phyloP scores from a whole-genome alignment of 768 basidiomycete genomes.

The Mycena indigotica region DNA sequence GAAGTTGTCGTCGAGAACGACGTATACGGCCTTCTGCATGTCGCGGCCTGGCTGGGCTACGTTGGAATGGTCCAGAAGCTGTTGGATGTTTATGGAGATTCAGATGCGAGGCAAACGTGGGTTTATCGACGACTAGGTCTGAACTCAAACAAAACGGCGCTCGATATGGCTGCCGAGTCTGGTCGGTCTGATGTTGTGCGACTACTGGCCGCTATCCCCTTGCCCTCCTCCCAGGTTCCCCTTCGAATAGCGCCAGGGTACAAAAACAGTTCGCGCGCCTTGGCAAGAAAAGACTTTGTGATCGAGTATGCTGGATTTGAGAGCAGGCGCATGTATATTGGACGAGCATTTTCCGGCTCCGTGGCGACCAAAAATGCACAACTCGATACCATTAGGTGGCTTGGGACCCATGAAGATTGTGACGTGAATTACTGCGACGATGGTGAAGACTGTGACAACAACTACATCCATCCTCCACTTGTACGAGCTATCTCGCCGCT shows the following conservation, averaged over 20 bases:
- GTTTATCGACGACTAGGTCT: not conserved
- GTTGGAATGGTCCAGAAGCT: not conserved
- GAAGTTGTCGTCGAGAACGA: not conserved
- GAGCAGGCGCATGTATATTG: not conserved
- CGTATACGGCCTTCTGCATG: not conserved
- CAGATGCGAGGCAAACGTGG: not conserved
- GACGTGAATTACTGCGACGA: not conserved
- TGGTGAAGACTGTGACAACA: too few relatives aligned
- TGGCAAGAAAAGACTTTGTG: not conserved
- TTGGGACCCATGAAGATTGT: not conserved
- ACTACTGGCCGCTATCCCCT: not conserved
- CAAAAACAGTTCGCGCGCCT: too few relatives aligned
- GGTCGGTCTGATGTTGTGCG: not conserved
- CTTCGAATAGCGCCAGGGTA: too few relatives aligned
- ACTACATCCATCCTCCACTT: too few relatives aligned
- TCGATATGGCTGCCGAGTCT: not conserved
- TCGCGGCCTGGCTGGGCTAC: not conserved
- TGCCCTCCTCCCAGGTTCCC: not conserved
- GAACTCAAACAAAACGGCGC: not conserved
- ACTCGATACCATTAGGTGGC: not conserved
- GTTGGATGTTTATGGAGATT: not conserved
- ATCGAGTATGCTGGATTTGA: not conserved
- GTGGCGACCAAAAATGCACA: not conserved
- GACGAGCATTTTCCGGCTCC: not conserved
- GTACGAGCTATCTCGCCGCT: not conserved